Evolutionary conservation across 2,329 filamentous ascomycete species (phyloP).

Genomic region (Calonectria pteridis): DNA sequence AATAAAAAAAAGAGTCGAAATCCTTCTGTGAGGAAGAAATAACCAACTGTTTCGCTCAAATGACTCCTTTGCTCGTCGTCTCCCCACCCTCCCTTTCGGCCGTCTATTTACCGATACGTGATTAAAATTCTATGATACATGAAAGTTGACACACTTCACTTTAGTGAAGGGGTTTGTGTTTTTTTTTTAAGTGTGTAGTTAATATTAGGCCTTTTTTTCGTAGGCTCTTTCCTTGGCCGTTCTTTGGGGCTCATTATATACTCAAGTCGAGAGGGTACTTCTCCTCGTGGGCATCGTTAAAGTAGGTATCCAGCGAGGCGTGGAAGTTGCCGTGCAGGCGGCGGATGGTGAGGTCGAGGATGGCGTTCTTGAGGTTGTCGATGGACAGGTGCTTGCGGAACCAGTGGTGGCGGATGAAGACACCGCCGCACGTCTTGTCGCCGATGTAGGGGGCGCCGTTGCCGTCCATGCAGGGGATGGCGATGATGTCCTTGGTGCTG

Average conservation of each 20-base stretch:
- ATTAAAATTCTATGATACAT: conserved; percentile 15
- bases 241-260: background rate
- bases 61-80: background rate
- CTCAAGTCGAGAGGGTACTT: conserved; percentile 22
- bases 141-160: background rate
- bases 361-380: conserved; percentile 29
- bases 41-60: background rate
- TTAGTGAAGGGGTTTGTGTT: background rate
- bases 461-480: conserved; percentile 41
- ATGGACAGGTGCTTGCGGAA: conserved; percentile 36
- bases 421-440: conserved; percentile 38
- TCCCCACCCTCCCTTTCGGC: background rate
- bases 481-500: conserved; percentile 32
- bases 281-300: conserved; percentile 28
- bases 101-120: conserved; percentile 6
- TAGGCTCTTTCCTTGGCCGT: no score
- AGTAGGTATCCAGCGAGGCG: conserved; percentile 24
- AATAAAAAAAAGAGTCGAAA: background rate
- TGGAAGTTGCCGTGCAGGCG: conserved; percentile 34
- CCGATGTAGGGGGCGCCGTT: conserved; percentile 41
- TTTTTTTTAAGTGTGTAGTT: background rate
- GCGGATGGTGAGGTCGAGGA: conserved; percentile 32
- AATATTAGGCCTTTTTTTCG: background rate
- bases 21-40: background rate
- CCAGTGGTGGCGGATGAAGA: conserved; percentile 45